Base-by-base conservation (phyloP, 1,284 basidiomycete species). In the Irpex sp. region DNA sequence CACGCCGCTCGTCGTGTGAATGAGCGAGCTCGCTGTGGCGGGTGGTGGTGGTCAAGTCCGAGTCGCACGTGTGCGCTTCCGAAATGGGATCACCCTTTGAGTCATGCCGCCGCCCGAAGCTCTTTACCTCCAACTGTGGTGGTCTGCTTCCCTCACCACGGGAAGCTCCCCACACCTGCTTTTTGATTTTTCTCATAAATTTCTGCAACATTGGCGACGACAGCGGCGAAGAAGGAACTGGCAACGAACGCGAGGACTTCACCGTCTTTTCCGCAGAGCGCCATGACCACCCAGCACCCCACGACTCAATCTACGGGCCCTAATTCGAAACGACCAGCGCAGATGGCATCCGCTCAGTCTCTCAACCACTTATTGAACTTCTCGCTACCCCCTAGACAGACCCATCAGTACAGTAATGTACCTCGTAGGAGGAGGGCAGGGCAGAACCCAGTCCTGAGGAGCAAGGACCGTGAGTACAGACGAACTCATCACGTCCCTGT, bases 331-430 rank as follows among this genome's bases (percentile, higher is more conserved):
- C 85, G 86, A 70, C 73, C 82, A 51, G 73, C 80, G 67, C 91
- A 92, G 84, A 88, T 86, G 84, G 80, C 83, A 47, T 80, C 86
- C 19, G 80, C 79, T 65, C 85, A 89, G 76, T 81, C 84, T 61
- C 73, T 91, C 69, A 90, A 91, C 72, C 86, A 92, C 76, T 86
- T 92, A 69, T 88, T 95, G 73, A 93, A 92, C 76, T 95, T 95
- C 76, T 87, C 89, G 5, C 80, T 94, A 55, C 93, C 93, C 66
- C 91, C 92, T 19, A 83, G 92, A 74, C 86, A 91, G 77, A 74
- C 83, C 62, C 81, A 85, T 52, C 80, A 85, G 31, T 76, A 80
- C 59, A 77, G 81, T 54, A 84, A 76, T 67, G 73, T 88, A 7
- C 91, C 92, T 2, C 81, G 92, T 69, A 85, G 93, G 71, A 86